Base-by-base conservation (phyloP, 371 early-diverging fungal species). In the Syncephalastrum sp. region DNA sequence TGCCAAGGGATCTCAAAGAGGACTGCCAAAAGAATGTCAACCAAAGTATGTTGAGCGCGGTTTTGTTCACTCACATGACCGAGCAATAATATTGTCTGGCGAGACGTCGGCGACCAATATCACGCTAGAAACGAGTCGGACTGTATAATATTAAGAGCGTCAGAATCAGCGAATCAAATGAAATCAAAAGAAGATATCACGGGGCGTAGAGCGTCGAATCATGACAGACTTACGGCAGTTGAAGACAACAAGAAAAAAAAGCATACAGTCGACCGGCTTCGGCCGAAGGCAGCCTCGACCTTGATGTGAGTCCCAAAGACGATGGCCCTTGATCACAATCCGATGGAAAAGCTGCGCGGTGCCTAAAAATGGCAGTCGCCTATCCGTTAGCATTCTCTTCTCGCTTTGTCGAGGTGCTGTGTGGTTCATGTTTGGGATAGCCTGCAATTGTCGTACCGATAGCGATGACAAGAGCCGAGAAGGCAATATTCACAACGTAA, bases 1-100 rank as follows among this genome's bases (percentile, higher is more conserved):
- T 68, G 69, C 69, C 69, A 68, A 14, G 61, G 59, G 19, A 68
- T 64, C 41, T 68, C 69, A 50, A 68, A 68, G 7, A 60, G 29
- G 13, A 60, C 60, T 60, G 49, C 38, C 19, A 42, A 14, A 13
- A 23, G 41, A 7, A 23, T n/a, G 21, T n/a, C 17, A 56, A 33
- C 10, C 8, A 24, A 16, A 56, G 49, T 16, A 15, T n/a, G 23
- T 23, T 46, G 38, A 10, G 38, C 38, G 38, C 38, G 38, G 38
- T 33, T 33, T 33, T 33, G 38, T 3, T 10, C 38, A 58, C 69
- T 57, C 57, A 64, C 61, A 68, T 29, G 69, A 68, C 1, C 69
- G 69, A 12, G 60, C 59, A 47, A 64, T 61, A 56, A 60, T 29
- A 24, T 68, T 64, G 10, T 45, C 43, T 33, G 69, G 64, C 15